Conservation (phyloP, 768 basidiomycete species). For the Phanerochaete sordida region DNA sequence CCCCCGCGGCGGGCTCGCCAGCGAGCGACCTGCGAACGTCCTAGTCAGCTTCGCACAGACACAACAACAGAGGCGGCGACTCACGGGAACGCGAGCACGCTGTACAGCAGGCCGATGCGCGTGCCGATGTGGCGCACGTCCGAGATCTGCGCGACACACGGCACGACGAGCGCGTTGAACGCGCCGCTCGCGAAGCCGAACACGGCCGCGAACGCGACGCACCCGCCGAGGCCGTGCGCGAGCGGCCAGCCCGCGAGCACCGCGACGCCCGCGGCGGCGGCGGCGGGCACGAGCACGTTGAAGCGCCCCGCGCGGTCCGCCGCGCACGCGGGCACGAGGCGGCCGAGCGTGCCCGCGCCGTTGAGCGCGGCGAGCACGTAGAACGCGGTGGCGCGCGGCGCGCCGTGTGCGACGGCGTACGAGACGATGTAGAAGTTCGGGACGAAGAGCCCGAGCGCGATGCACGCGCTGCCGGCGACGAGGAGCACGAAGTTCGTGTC, state of each 20-base stretch:
- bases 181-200: slow-evolving; percentile 70
- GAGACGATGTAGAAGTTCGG: slow-evolving; percentile 70
- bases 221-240: slow-evolving; percentile 32
- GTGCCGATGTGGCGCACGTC: slow-evolving; percentile 55
- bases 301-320: slow-evolving; percentile 66
- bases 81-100: slow-evolving; percentile 65
- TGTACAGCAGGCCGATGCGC: slow-evolving; percentile 63
- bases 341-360: slow-evolving; percentile 62
- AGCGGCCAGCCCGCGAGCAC: slow-evolving; percentile 59
- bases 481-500: slow-evolving; percentile 54
- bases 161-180: slow-evolving; percentile 63
- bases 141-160: slow-evolving; percentile 66
- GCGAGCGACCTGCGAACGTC: slow-evolving; percentile 37
- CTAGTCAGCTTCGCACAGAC: neutral
- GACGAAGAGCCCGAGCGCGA: slow-evolving; percentile 64
- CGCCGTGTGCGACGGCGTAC: slow-evolving; percentile 43
- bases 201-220: slow-evolving; percentile 47
- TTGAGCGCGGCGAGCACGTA: slow-evolving; percentile 66
- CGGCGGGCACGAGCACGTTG: slow-evolving; percentile 62
- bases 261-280: slow-evolving; percentile 58
- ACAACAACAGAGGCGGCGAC: slow-evolving; percentile 28
- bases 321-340: slow-evolving; percentile 57
- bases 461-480: slow-evolving; percentile 49
- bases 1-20: slow-evolving; percentile 66
- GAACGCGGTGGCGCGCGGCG: slow-evolving; percentile 41